Conservation (phyloP, 371 early-diverging fungal genomes). For the Rhizopus stolonifer region DNA sequence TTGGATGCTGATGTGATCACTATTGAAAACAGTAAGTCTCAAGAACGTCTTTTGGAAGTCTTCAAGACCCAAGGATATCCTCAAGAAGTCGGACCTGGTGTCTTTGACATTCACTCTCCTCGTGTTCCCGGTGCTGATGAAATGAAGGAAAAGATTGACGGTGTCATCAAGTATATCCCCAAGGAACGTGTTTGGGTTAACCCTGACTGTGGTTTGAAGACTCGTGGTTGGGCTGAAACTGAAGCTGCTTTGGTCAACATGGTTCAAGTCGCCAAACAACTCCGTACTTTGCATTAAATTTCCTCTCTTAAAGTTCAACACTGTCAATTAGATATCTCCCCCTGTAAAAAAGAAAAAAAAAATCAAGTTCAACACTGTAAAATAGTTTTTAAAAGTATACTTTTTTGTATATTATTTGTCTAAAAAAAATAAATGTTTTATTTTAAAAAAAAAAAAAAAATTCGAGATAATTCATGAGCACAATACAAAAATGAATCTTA, state of each 20-base stretch:
- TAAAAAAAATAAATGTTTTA: no score
- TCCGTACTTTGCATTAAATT: constrained; percentile 49
- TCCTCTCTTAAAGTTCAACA: constrained; percentile 26
- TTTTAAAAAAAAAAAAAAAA: no score
- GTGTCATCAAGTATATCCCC: constrained; percentile 76
- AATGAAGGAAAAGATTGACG: constrained; percentile 80
- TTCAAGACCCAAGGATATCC: constrained; percentile 83
- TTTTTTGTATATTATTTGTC: no score
- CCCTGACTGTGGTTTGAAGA: constrained; percentile 98
- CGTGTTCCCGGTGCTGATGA: constrained; percentile 91
- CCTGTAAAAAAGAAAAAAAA: constrained; percentile 28
- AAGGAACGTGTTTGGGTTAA: constrained; percentile 90
- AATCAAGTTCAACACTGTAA: constrained; percentile 38
- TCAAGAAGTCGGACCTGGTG: constrained; percentile 93
- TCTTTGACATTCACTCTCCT: constrained; percentile 96
- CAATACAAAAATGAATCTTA: no score
- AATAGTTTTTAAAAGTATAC: constrained; percentile 4
- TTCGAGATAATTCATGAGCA: no score
- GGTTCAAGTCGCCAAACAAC: constrained; percentile 76
- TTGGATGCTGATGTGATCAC: constrained; percentile 96
- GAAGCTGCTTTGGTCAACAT: constrained; percentile 85
- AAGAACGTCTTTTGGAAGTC: constrained; percentile 88
- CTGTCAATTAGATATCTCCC: neutral
- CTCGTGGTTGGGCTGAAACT: constrained; percentile 92
- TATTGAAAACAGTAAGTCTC: constrained; percentile 96